Percentiles rank a stretch among this genome's conserved stretches.
Evolutionary conservation across 129 eudicot genomes (phyloP).

Genomic region (Centaurea solstitialis): DNA sequence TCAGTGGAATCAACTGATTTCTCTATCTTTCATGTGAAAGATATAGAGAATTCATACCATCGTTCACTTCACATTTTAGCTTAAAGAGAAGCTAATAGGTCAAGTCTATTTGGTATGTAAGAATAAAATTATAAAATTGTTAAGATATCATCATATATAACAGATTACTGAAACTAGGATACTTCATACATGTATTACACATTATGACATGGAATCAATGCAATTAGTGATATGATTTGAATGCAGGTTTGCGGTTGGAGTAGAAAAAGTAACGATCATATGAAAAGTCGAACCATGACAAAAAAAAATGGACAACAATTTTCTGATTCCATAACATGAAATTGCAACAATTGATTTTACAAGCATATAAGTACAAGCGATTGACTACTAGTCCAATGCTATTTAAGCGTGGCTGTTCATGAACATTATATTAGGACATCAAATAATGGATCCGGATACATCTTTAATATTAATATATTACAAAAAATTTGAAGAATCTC

Average conservation of each 20-base stretch:
- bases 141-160: too few relatives aligned
- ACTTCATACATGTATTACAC: background rate
- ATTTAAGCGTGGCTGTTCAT: background rate
- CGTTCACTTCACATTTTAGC: background rate
- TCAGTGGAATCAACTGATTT: background rate
- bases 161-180: background rate
- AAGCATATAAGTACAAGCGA: background rate
- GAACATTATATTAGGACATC: background rate
- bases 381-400: background rate
- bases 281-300: background rate
- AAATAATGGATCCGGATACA: too few relatives aligned
- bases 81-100: background rate
- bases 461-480: too few relatives aligned
- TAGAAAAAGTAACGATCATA: background rate
- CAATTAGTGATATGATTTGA: background rate
- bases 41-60: background rate
- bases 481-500: background rate
- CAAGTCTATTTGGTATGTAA: too few relatives aligned
- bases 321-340: background rate
- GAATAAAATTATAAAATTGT: background rate
- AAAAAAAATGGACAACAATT: too few relatives aligned
- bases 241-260: background rate
- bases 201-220: background rate
- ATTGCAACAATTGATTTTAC: background rate
- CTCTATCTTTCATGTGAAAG: background rate